A percentile compares a stretch with the other conserved stretches of the same genome.
Evolutionary conservation across 2,329 filamentous ascomycete species (phyloP).

Genomic region (Cryphonectria nitschkei): DNA sequence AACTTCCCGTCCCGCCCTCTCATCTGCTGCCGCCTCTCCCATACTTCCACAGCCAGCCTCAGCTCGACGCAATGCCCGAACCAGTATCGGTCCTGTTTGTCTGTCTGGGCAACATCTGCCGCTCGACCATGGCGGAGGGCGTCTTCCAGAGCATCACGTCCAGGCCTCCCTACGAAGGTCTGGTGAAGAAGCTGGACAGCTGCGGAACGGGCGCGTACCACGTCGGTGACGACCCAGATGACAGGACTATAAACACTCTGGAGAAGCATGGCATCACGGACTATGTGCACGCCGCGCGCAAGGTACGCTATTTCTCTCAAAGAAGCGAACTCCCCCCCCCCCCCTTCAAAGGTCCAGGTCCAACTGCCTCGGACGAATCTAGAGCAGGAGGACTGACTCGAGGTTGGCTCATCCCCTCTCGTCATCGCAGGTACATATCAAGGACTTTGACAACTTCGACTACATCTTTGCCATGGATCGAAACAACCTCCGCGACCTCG

Average conservation of each 20-base stretch:
- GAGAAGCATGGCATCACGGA: constrained; percentile 72
- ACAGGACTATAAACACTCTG: constrained; percentile 81
- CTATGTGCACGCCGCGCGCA: constrained; percentile 78
- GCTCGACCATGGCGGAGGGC: constrained; percentile 93
- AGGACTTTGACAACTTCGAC: constrained; percentile 85
- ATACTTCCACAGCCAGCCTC: background rate
- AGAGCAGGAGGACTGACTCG: background rate
- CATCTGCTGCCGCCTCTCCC: background rate
- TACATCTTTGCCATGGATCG: constrained; percentile 96
- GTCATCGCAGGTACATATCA: constrained; percentile 50
- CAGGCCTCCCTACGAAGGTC: constrained; percentile 60
- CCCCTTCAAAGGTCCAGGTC: background rate
- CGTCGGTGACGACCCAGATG: constrained; percentile 74
- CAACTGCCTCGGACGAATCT: too few relatives aligned
- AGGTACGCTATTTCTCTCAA: constrained; percentile 51
- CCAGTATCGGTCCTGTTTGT: constrained; percentile 82
- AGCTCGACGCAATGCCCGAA: constrained; percentile 21
- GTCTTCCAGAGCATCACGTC: constrained; percentile 77
- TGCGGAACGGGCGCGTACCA: constrained; percentile 92
- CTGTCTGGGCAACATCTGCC: constrained; percentile 95
- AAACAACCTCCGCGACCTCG: constrained; percentile 74
- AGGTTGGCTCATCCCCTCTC: background rate
- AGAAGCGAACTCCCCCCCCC: background rate
- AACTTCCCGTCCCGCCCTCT: background rate
- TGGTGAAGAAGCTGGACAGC: constrained; percentile 76